phyloP scores from a whole-genome alignment of 179 eudicot species.

The Actinidia arguta region DNA sequence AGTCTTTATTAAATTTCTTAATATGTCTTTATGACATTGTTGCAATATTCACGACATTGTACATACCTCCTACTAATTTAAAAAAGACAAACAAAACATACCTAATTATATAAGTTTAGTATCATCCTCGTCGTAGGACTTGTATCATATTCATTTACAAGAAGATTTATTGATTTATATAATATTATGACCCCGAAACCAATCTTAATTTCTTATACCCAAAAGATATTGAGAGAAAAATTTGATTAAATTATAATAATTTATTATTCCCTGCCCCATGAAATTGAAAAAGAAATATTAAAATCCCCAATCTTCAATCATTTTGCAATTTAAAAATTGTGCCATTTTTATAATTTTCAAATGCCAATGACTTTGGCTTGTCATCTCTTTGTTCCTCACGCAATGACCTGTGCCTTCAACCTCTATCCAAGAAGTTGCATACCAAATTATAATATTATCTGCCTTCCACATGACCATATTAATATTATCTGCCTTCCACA shows the following conservation, averaged over 20 bases:
- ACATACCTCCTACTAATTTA: too few relatives aligned
- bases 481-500: slow-evolving; percentile 18
- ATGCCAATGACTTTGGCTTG: not conserved
- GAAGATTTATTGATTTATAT: not conserved
- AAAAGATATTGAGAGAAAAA: not conserved
- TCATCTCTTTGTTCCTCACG: not conserved
- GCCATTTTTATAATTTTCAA: not conserved
- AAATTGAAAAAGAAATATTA: not conserved
- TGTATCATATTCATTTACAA: not conserved
- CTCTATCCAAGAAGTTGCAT: not conserved
- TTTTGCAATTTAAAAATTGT: not conserved
- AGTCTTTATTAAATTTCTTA: too few relatives aligned
- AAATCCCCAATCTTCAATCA: too few relatives aligned
- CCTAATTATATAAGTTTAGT: too few relatives aligned
- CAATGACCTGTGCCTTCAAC: slow-evolving; percentile 15
- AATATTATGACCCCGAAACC: slow-evolving; percentile 6
- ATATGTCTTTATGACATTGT: too few relatives aligned
- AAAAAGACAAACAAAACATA: too few relatives aligned
- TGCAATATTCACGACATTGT: too few relatives aligned
- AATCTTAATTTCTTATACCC: not conserved
- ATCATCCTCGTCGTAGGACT: too few relatives aligned
- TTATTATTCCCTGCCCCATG: not conserved
- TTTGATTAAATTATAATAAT: not conserved
- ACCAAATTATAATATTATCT: not conserved
- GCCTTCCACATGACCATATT: not conserved